Conservation (phyloP, 1,284 basidiomycete genomes). For the Trametes versicolor region DNA sequence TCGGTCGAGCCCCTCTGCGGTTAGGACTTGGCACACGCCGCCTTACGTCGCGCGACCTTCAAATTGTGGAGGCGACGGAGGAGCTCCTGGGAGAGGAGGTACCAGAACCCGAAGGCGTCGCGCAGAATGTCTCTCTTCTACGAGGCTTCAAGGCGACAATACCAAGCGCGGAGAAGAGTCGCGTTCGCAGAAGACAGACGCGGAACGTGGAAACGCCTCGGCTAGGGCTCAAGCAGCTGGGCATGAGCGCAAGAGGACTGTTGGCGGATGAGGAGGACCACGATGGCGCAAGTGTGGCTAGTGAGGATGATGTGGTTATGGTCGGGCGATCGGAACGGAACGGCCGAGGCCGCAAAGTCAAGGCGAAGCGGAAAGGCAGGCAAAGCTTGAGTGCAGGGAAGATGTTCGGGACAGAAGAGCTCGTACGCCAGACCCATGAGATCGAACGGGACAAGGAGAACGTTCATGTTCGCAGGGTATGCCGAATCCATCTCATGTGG, state of each 20-base stretch:
- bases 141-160: conserved; percentile 93
- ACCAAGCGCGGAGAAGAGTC: conserved; percentile 84
- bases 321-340: conserved; percentile 53
- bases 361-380: conserved; percentile 67
- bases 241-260: conserved; percentile 81
- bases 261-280: conserved; percentile 70
- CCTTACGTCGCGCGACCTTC: conserved; percentile 83
- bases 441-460: conserved; percentile 92
- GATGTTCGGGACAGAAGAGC: conserved; percentile 83
- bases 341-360: conserved; percentile 49
- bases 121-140: conserved; percentile 77
- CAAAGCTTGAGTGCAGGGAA: conserved; percentile 76
- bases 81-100: conserved; percentile 79
- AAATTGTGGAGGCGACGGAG: conserved; percentile 85
- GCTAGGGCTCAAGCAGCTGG: conserved; percentile 82
- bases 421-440: conserved; percentile 83
- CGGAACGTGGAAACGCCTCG: conserved; percentile 83
- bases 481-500: conserved; percentile 44
- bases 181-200: conserved; percentile 78
- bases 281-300: conserved; percentile 67
- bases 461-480: conserved; percentile 83
- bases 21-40: conserved; percentile 71
- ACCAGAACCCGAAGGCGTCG: conserved; percentile 71
- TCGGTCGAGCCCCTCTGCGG: conserved; percentile 76
- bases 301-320: conserved; percentile 73